phyloP scores from a whole-genome alignment of 257 asterid genomes.

The Haberlea rhodopensis region DNA sequence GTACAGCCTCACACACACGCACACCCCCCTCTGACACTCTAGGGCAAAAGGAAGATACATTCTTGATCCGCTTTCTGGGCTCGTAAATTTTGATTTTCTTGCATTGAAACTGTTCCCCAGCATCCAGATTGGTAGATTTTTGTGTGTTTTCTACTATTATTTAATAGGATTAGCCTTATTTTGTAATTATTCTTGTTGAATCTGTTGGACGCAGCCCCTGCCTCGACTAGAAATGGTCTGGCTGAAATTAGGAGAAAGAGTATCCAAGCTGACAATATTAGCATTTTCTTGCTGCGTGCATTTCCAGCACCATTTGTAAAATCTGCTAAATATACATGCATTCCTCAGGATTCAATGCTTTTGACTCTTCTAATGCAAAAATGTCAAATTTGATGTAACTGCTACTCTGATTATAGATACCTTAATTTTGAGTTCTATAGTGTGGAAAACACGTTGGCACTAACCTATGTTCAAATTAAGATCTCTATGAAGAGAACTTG shows the following conservation, averaged over 20 bases:
- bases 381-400: not conserved
- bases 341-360: not conserved
- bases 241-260: not conserved
- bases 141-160: no score
- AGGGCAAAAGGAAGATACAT: not conserved
- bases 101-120: no score
- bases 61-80: not conserved
- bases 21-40: not conserved
- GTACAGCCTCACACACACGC: no score
- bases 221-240: not conserved
- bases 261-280: not conserved
- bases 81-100: not conserved
- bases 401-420: not conserved
- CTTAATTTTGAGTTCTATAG: no score
- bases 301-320: not conserved
- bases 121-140: no score
- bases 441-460: not conserved
- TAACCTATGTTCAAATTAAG: not conserved
- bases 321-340: not conserved
- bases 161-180: no score
- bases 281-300: not conserved
- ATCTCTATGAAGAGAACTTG: not conserved
- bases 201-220: not conserved
- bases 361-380: no score
- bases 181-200: no score